Conservation (phyloP, 805 yeast species). For the Millerozyma miso region DNA sequence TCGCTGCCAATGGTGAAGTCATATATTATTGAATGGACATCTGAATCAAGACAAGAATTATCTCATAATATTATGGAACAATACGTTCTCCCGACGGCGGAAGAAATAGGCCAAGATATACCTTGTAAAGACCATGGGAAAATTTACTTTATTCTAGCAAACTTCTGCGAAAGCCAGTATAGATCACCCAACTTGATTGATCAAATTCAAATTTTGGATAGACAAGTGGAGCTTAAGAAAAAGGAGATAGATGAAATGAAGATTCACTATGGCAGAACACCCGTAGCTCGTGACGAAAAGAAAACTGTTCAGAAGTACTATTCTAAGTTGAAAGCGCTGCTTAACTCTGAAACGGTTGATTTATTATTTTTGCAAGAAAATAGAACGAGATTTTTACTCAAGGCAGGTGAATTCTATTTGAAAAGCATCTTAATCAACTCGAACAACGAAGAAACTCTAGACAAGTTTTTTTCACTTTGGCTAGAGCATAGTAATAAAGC, state of each 20-base stretch:
- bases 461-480: constrained; percentile 82
- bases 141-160: constrained; percentile 59
- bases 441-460: constrained; percentile 50
- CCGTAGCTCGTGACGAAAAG: constrained; percentile 43
- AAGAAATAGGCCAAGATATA: constrained; percentile 9
- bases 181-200: constrained; percentile 41
- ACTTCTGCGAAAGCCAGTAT: constrained; percentile 67
- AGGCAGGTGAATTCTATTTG: constrained; percentile 59
- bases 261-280: constrained; percentile 35
- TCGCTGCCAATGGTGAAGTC: constrained; percentile 23
- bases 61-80: constrained; percentile 53
- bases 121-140: constrained; percentile 30
- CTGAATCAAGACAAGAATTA: constrained; percentile 65
- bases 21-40: constrained; percentile 63
- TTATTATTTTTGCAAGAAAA: constrained; percentile 34
- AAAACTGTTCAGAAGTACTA: constrained; percentile 51
- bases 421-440: constrained; percentile 46
- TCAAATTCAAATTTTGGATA: constrained; percentile 39
- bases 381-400: constrained; percentile 41
- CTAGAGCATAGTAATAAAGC: constrained; percentile 52
- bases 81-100: constrained; percentile 50
- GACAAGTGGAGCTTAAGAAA: constrained; percentile 37
- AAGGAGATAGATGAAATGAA: constrained; percentile 49
- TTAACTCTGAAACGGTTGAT: constrained; percentile 46
- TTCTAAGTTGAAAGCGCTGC: constrained; percentile 45